These are phyloP conservation scores for Suillus bovinus DNA, from an alignment of 768 basidiomycete species.

Conservation along the genomic window DNA sequence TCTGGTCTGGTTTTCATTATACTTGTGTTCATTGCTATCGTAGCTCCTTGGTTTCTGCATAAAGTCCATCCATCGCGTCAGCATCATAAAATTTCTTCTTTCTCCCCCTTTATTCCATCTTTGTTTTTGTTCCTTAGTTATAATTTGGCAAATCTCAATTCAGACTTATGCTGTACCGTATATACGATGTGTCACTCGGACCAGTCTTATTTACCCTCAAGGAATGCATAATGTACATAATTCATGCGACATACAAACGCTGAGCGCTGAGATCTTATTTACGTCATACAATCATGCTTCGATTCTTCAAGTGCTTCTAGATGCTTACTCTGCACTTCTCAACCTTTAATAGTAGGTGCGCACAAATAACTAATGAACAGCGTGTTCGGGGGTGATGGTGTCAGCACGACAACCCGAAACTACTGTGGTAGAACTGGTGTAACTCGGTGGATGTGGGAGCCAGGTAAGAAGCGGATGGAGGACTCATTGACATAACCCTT, in stretches of 20 bases:
- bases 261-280: neutral
- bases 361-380: neutral
- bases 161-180: slow-evolving; percentile 30
- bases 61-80: slow-evolving; percentile 4
- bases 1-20: slow-evolving; percentile 6
- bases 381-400: neutral
- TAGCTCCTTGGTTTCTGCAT: slow-evolving; percentile 11
- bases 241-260: neutral
- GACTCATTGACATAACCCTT: neutral
- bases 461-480: neutral
- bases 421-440: neutral
- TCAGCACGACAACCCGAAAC: neutral
- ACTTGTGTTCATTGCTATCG: slow-evolving; percentile 10
- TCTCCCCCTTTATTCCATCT: neutral
- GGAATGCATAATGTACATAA: slow-evolving; percentile 32
- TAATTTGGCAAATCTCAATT: slow-evolving; percentile 25
- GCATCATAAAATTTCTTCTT: neutral
- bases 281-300: neutral
- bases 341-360: neutral
- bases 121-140: slow-evolving; percentile 6
- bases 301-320: neutral
- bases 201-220: slow-evolving; percentile 21
- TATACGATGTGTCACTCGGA: slow-evolving; percentile 19
- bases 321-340: neutral
- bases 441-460: neutral